Percentiles rank a stretch among this genome's conserved stretches.
Evolutionary conservation across 805 yeast genomes (phyloP).

Genomic region (Pichia rugopelliculosa): DNA sequence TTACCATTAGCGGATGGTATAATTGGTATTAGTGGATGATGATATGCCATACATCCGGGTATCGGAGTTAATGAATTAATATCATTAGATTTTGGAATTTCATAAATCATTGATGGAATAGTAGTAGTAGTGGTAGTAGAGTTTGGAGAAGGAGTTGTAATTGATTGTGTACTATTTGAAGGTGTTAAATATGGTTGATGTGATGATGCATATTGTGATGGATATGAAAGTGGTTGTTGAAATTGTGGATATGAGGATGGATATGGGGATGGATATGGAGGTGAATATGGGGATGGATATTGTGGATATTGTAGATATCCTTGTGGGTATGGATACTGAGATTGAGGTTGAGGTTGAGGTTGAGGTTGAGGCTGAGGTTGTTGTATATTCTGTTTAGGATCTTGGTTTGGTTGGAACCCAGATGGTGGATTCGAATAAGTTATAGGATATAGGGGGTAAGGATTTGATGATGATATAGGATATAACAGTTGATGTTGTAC

Average conservation of each 20-base stretch:
- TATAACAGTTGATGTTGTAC: neutral
- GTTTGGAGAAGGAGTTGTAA: neutral
- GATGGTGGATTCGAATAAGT: too few species aligned
- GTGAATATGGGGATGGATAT: neutral
- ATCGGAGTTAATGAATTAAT: conserved; percentile 3
- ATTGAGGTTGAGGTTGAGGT: too few species aligned
- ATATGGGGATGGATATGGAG: neutral
- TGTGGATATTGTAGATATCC: neutral
- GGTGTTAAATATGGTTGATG: neutral
- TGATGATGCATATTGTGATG: neutral
- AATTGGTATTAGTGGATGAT: conserved; percentile 6
- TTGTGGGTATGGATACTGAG: neutral
- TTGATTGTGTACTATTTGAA: neutral
- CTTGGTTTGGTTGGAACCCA: too few species aligned
- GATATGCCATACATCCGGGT: conserved; percentile 8
- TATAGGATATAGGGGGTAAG: too few species aligned
- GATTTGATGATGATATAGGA: neutral
- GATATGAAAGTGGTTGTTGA: neutral
- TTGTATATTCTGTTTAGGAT: too few species aligned
- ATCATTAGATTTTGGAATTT: neutral
- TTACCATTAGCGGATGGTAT: conserved; percentile 7
- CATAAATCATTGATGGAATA: neutral
- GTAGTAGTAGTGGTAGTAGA: neutral
- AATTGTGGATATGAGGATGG: neutral
- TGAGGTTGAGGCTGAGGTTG: too few species aligned